Evolutionary conservation across 2,329 filamentous ascomycete species (phyloP).

Genomic region (Hawksworthiomyces lignivorus): DNA sequence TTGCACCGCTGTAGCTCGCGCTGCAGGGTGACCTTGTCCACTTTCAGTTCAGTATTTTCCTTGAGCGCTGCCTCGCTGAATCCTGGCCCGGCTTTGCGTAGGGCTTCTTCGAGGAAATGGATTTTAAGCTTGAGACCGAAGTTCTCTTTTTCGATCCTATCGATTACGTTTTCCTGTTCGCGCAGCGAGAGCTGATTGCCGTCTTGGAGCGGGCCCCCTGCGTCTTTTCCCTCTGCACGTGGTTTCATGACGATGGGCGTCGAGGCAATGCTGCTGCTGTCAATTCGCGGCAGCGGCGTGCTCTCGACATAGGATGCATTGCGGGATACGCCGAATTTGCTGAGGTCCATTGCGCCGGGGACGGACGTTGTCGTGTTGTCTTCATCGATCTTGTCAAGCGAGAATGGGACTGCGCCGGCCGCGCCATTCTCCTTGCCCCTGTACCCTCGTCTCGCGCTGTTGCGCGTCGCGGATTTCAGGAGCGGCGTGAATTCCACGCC

Average conservation of each 20-base stretch:
- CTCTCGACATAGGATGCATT: constrained; percentile 58
- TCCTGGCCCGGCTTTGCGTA: constrained; percentile 79
- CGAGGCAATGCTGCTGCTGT: constrained; percentile 72
- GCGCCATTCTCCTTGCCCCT: constrained; percentile 54
- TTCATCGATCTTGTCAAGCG: constrained; percentile 57
- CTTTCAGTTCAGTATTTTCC: constrained; percentile 94
- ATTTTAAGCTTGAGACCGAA: constrained; percentile 96
- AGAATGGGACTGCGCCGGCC: constrained; percentile 57
- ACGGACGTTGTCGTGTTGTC: constrained; percentile 65
- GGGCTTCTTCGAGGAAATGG: constrained; percentile 86
- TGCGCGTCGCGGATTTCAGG: constrained; percentile 71
- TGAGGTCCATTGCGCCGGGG: constrained; percentile 54
- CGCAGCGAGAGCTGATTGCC: constrained; percentile 86
- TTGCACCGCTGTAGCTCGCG: constrained; percentile 79
- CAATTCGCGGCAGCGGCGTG: constrained; percentile 68
- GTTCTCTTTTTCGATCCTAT: constrained; percentile 97
- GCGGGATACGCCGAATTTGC: constrained; percentile 58
- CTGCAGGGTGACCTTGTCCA: constrained; percentile 83
- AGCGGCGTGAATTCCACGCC: constrained; percentile 88
- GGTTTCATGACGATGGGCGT: constrained; percentile 71
- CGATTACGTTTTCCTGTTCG: constrained; percentile 92
- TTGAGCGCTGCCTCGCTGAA: constrained; percentile 83
- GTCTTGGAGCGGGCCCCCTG: constrained; percentile 65
- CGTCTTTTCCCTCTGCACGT: constrained; percentile 46
- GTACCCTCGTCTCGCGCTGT: constrained; percentile 53